Conservation (phyloP, 306 rosid genomes). For the Lathyrus aphaca region DNA sequence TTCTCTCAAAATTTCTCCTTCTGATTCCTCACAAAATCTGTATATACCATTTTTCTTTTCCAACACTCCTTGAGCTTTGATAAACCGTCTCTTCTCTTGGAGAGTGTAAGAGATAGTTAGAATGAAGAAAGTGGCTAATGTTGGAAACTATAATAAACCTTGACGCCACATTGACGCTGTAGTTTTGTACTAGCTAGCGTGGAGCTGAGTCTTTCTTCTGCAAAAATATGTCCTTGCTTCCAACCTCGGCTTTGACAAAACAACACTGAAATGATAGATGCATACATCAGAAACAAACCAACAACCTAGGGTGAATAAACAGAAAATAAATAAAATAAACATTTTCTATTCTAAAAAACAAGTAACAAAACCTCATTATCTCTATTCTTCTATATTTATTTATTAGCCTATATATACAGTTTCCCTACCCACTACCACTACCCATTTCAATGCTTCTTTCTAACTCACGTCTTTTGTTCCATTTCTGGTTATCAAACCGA, state of each 20-base stretch:
- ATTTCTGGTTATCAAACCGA: background rate
- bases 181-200: background rate
- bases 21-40: too few relatives aligned
- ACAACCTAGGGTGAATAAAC: background rate
- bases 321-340: background rate
- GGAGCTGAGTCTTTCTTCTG: conserved; percentile 41
- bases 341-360: background rate
- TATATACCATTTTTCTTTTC: too few relatives aligned
- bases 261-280: conserved; percentile 85
- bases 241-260: conserved; percentile 95
- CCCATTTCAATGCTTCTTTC: conserved; percentile 6
- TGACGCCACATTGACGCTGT: too few relatives aligned
- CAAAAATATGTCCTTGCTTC: conserved; percentile 59
- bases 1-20: too few relatives aligned
- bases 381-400: background rate
- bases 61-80: too few relatives aligned
- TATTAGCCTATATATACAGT: conserved; percentile 44
- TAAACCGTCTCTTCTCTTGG: too few relatives aligned
- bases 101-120: too few relatives aligned
- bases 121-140: too few relatives aligned
- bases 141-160: too few relatives aligned
- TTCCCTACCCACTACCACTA: conserved; percentile 35
- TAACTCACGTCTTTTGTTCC: conserved; percentile 41
- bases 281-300: conserved; percentile 63
- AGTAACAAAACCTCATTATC: background rate